Evolutionary conservation across 2,329 filamentous ascomycete species (phyloP).

Genomic region (Neodidymelliopsis sp.): DNA sequence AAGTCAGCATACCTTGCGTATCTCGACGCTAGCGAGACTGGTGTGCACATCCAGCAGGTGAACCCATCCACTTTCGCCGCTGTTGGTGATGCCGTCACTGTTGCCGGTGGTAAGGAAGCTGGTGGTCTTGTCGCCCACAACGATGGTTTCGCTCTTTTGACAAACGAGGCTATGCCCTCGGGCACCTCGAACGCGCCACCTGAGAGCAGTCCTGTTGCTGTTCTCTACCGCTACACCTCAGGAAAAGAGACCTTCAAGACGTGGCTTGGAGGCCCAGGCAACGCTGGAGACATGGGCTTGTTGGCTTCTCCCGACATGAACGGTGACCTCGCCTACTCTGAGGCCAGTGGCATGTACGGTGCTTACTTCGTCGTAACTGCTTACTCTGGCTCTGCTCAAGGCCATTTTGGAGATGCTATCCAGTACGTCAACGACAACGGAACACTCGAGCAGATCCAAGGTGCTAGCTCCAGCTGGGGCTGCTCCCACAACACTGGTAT

Average conservation of each 20-base stretch:
- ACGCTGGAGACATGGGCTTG: slow-evolving; percentile 57
- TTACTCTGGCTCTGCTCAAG: slow-evolving; percentile 62
- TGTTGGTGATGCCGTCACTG: slow-evolving; percentile 60
- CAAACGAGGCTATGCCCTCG: slow-evolving; percentile 63
- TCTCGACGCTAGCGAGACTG: slow-evolving; percentile 63
- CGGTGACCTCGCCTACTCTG: slow-evolving; percentile 68
- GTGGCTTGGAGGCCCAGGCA: slow-evolving; percentile 64
- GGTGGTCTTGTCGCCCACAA: slow-evolving; percentile 68
- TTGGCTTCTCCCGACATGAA: slow-evolving; percentile 65
- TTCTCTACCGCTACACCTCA: slow-evolving; percentile 65
- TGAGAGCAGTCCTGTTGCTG: slow-evolving; percentile 60
- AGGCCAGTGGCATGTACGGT: slow-evolving; percentile 63
- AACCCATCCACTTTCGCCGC: slow-evolving; percentile 63
- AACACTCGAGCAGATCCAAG: slow-evolving; percentile 58
- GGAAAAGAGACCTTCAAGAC: slow-evolving; percentile 66
- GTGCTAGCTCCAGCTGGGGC: slow-evolving; percentile 65
- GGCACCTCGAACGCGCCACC: slow-evolving; percentile 59
- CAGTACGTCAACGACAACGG: slow-evolving; percentile 60
- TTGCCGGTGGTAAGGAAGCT: slow-evolving; percentile 63
- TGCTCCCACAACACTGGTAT: slow-evolving; percentile 72
- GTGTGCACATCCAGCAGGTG: slow-evolving; percentile 65
- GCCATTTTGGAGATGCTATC: slow-evolving; percentile 67
- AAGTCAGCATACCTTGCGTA: slow-evolving; percentile 67
- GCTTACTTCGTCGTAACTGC: slow-evolving; percentile 69
- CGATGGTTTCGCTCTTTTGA: slow-evolving; percentile 69